Evolutionary conservation across 1,284 basidiomycete species (phyloP).

Genomic region (Sparassis latifolia): DNA sequence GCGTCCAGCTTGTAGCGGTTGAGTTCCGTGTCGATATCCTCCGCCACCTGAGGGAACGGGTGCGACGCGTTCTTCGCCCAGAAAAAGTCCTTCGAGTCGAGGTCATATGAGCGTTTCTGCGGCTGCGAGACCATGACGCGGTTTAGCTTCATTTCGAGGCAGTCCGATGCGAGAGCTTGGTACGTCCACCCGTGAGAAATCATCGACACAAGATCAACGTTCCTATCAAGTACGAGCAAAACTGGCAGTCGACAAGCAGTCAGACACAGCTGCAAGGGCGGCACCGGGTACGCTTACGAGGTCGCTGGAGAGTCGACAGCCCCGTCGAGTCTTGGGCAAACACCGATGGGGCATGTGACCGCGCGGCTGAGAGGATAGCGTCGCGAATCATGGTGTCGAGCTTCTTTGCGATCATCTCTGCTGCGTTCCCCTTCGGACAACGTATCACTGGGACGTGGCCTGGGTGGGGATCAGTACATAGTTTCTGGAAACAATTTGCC

Average conservation of each 20-base stretch:
- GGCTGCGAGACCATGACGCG: constrained; percentile 76
- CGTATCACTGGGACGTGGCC: constrained; percentile 94
- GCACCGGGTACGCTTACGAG: constrained; percentile 46
- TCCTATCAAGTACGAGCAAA: constrained; percentile 90
- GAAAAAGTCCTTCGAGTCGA: constrained; percentile 98
- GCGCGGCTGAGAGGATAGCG: constrained; percentile 78
- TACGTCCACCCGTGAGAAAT: constrained; percentile 99
- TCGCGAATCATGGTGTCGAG: constrained; percentile 91
- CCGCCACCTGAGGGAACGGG: constrained; percentile 98
- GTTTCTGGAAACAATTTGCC: background rate
- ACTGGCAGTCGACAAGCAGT: constrained; percentile 42
- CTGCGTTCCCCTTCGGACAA: constrained; percentile 92
- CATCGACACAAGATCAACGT: constrained; percentile 93
- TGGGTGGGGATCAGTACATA: constrained; percentile 22
- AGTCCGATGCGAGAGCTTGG: constrained; percentile 96
- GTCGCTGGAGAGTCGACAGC: constrained; percentile 74
- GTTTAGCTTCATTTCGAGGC: constrained; percentile 95
- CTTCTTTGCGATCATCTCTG: constrained; percentile 97
- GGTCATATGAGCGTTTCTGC: constrained; percentile 88
- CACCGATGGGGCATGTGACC: constrained; percentile 49
- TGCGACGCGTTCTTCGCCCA: constrained; percentile 96
- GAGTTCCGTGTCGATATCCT: constrained; percentile 92
- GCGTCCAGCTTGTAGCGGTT: constrained; percentile 96
- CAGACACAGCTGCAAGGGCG: constrained; percentile 1
- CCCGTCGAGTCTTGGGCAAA: constrained; percentile 71